Evolutionary conservation across 2,329 filamentous ascomycete genomes (phyloP).

Genomic region (Xylaria sp.): DNA sequence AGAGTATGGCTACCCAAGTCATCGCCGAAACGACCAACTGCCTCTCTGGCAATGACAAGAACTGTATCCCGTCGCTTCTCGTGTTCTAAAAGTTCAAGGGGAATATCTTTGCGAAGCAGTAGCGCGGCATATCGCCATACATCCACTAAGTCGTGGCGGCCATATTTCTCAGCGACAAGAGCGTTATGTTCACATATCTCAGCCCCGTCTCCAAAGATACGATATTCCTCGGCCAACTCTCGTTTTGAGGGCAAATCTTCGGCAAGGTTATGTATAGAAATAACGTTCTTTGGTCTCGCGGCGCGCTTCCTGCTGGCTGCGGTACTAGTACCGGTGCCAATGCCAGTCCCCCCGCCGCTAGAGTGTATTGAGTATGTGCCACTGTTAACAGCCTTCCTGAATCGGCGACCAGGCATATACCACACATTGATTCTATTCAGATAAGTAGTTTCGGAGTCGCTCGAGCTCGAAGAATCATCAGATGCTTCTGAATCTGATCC

Average conservation of each 20-base stretch:
- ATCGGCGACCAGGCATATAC: conserved; percentile 64
- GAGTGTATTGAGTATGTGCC: conserved; percentile 68
- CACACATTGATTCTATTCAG: conserved; percentile 68
- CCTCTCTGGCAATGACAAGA: conserved; percentile 75
- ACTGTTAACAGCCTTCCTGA: conserved; percentile 64
- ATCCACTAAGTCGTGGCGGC: conserved; percentile 76
- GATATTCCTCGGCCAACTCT: conserved; percentile 81
- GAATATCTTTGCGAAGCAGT: conserved; percentile 80
- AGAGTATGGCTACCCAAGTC: conserved; percentile 50
- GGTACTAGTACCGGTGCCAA: conserved; percentile 67
- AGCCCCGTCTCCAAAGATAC: conserved; percentile 84
- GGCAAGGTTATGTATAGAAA: conserved; percentile 78
- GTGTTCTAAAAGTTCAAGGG: conserved; percentile 71
- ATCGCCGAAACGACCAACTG: conserved; percentile 58
- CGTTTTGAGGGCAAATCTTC: conserved; percentile 81
- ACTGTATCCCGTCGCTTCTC: conserved; percentile 68
- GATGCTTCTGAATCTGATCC: conserved; percentile 63
- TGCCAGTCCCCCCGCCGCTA: conserved; percentile 69
- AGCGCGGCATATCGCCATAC: conserved; percentile 87
- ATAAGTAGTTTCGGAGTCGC: conserved; percentile 72
- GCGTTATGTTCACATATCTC: conserved; percentile 89
- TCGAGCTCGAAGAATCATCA: conserved; percentile 63
- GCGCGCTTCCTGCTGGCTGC: conserved; percentile 62
- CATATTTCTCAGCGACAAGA: conserved; percentile 76
- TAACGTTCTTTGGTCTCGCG: conserved; percentile 70